Base-by-base conservation (phyloP, 1,284 basidiomycete species). In the Leccinum angustisporum region DNA sequence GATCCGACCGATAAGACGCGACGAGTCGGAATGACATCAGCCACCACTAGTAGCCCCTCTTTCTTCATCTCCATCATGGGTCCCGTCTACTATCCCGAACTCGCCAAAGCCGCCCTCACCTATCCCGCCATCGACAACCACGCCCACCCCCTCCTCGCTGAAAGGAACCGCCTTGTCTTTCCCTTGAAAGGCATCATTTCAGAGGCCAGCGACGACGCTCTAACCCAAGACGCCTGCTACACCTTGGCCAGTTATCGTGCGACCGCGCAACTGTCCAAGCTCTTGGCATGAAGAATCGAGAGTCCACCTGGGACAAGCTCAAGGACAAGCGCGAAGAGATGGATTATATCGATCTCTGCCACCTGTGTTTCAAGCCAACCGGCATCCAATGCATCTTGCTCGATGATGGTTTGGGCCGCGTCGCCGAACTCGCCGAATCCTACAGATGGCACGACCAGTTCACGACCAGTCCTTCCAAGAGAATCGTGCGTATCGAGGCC, bases 91-190 rank as follows among this genome's bases (percentile, higher is more conserved):
- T 78, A 76, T 52, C 79, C 78, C 13, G 58, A 66, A 5, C 72
- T 78, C 36, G 65, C 65, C 38, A 55, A 64, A 10, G 61, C 69
- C 18, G 70, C 70, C 16, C 73, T 78, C 54, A 59, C 61, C 21
- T 82, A 79, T 61, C 83, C 83, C 10, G 78, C 78, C 0, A 88
- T 90, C 68, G 90, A 91, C 75, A 91, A 91, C 68, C 90, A 92
- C 69, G 86, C 89, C 0, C 90, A 92, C 70, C 87, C 89, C 2
- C 77, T 92, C 30, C 78, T 92, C 38, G 75, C 77, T 30, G 77
- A 75, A 11, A 73, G 76, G 27, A 69, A 83, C 57, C 81, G 83
- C 30, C 67, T 81, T 52, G 70, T 70, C 1, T 70, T 87, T 10
- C 79, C 84, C 0, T 83, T 90, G 62, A 86, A 91, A 62, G 83